Evolutionary conservation across 2,329 filamentous ascomycete genomes (phyloP), one percentile per base, ranked within the genome.

Genomic region (Ceratocystiopsis sp.): DNA sequence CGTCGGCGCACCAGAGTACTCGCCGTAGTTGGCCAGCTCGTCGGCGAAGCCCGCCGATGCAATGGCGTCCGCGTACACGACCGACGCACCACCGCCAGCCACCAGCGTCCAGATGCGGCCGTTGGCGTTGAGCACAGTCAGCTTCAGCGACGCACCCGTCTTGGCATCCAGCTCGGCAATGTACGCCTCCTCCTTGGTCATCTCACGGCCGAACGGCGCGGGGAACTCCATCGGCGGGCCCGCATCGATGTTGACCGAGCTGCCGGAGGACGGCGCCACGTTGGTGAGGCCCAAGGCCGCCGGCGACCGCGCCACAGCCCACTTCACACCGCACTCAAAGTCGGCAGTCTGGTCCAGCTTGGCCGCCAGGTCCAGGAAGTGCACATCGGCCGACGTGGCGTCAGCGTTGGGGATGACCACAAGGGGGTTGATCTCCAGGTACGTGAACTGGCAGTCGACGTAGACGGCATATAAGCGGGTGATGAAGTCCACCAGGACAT

Each of bases 391-490:
- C 46, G 86, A 94, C 53, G 89, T 96, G 60, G 75, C 82, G 56
- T 87, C 79, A 53, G 75, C 80, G 64, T 96, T 96, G 63, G 91
- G 91, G 57, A 98, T 89, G 61, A 95, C 91, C 49, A 98, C 91
- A 51, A 98, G 72, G 54, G 91, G 91, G 78, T 98, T 98, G 74
- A 98, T 98, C 69, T 98, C 91, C 55, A 98, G 85, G 72, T 98
- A 98, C 59, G 91, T 96, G 77, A 98, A 98, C 68, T 98, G 91
- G 78, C 84, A 93, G 73, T 98, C 91, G 52, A 96, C 91, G 60
- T 96, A 98, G 68, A 98, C 91, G 56, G 89, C 91, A 62, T 98
- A 98, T 53, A 98, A 75, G 57, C 91, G 80, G 58, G 85, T 85
- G 70, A 98, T 98, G 75, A 98, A 98, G 75, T 98, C 91, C 50